phyloP scores from a whole-genome alignment of 2,329 filamentous ascomycete genomes.

The Lecanicillium sp. region DNA sequence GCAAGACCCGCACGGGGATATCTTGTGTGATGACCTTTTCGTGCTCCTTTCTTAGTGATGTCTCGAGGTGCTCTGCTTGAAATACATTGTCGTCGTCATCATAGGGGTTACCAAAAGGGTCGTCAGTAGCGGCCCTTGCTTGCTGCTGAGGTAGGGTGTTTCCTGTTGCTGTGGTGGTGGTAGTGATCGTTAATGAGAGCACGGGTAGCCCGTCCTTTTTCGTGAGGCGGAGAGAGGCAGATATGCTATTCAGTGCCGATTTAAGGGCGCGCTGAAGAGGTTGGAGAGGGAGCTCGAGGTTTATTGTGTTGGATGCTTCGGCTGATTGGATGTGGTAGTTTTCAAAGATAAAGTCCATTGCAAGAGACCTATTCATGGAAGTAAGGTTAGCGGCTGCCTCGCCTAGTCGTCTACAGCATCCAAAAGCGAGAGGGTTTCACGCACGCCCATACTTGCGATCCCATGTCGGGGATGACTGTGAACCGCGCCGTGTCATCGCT shows the following conservation, averaged over 20 bases:
- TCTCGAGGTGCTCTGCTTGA: constrained; percentile 44
- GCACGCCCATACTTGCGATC: constrained; percentile 93
- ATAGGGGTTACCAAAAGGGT: constrained; percentile 25
- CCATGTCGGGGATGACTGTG: constrained; percentile 89
- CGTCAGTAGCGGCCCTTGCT: constrained; percentile 19
- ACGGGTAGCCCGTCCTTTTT: constrained; percentile 86
- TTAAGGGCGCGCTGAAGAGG: constrained; percentile 85
- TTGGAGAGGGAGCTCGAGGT: constrained; percentile 86
- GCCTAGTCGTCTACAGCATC: background rate
- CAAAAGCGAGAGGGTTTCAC: constrained; percentile 26
- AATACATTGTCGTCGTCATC: constrained; percentile 38
- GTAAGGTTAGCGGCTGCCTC: background rate
- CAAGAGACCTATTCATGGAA: constrained; percentile 41
- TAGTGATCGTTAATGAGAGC: constrained; percentile 82
- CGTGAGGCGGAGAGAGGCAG: constrained; percentile 79
- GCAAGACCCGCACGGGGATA: constrained; percentile 86
- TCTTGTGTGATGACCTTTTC: constrained; percentile 94
- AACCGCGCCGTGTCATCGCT: constrained; percentile 84
- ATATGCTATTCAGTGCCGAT: constrained; percentile 73
- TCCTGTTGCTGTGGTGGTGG: constrained; percentile 49
- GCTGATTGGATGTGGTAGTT: constrained; percentile 80
- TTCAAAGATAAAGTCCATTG: constrained; percentile 80
- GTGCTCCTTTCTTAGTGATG: constrained; percentile 56
- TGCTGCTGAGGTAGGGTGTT: constrained; percentile 9
- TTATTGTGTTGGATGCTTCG: constrained; percentile 78